Conservation (phyloP, 345 rosid genomes). For the Cardamine resedifolia region DNA sequence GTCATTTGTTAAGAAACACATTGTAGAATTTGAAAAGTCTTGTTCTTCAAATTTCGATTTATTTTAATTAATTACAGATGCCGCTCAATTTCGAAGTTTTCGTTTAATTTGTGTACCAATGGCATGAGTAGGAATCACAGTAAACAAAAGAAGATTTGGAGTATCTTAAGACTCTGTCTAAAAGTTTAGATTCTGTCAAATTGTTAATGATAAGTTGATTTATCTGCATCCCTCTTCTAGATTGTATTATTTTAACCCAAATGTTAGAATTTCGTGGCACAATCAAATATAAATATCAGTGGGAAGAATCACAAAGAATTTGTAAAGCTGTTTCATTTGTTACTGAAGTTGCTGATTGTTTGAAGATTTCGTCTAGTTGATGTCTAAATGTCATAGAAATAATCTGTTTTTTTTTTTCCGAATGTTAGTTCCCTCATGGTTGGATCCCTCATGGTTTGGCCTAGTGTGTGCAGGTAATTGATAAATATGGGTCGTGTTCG, state of each 20-base stretch:
- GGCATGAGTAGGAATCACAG: no score
- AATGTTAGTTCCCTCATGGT: not conserved
- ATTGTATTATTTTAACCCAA: not conserved
- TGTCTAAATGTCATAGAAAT: no score
- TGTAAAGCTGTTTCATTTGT: not conserved
- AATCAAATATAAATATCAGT: not conserved
- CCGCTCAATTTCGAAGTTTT: no score
- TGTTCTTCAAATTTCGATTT: not conserved
- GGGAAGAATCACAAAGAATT: not conserved
- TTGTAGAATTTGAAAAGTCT: not conserved
- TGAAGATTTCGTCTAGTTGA: no score
- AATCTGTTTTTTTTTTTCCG: not conserved
- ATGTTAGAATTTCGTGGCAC: not conserved
- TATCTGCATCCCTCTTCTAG: not conserved
- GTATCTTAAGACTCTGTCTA: no score
- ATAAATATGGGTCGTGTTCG: slow-evolving; percentile 74
- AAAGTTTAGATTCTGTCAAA: no score
- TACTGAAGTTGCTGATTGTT: no score
- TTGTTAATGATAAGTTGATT: no score
- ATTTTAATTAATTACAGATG: no score
- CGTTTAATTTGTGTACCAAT: not conserved
- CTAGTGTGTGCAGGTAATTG: slow-evolving; percentile 14
- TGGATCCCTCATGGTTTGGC: not conserved
- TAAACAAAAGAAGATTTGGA: no score
- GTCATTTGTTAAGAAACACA: not conserved